Conservation (phyloP, 768 basidiomycete genomes). For the Mycena olivaceomarginata region DNA sequence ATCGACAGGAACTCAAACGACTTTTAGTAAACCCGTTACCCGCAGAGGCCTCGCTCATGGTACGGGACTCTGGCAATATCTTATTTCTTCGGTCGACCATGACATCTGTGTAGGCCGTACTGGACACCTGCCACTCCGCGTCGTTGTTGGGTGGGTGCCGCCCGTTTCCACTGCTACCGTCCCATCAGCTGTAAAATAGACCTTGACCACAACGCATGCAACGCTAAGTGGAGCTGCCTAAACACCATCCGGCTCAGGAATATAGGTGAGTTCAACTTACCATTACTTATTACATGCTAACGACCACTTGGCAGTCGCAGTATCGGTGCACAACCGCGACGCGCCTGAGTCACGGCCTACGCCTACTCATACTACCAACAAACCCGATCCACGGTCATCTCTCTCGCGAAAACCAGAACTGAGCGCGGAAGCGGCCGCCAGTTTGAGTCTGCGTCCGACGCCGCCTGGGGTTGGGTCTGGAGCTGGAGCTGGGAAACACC, state of each 20-base stretch:
- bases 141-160: slow-evolving; percentile 14
- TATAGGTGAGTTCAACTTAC: neutral
- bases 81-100: neutral
- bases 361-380: neutral
- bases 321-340: neutral
- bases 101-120: neutral
- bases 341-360: neutral
- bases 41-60: slow-evolving; percentile 21
- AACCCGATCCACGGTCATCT: neutral
- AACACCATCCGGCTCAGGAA: neutral
- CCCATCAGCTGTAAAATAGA: neutral
- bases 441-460: no score
- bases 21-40: slow-evolving; percentile 29
- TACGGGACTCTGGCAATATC: neutral
- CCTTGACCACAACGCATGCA: slow-evolving; percentile 27
- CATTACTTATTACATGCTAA: neutral
- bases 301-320: neutral
- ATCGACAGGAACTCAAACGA: slow-evolving; percentile 29
- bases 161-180: no score
- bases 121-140: slow-evolving; percentile 35
- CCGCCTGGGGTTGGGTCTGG: neutral
- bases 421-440: no score
- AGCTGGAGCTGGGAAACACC: neutral
- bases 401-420: slow-evolving; percentile 13
- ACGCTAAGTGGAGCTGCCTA: slow-evolving; percentile 8